Conservation (phyloP, 352 stramenopile species). For the Globisporangium sylvaticum region DNA sequence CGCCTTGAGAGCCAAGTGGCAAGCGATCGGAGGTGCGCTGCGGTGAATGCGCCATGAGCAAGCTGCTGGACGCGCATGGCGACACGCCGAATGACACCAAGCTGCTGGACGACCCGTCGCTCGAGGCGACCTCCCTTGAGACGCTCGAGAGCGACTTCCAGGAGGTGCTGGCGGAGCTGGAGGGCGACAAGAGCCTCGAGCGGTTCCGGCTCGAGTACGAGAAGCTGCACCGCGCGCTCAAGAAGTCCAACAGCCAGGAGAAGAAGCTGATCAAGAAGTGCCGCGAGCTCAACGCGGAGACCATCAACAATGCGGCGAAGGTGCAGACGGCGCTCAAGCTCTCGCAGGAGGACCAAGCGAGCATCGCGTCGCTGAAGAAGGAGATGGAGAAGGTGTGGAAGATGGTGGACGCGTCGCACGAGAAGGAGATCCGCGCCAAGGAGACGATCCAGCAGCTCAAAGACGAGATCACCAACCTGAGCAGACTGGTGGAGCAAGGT, state of each 20-base stretch:
- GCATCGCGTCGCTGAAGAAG: conserved; percentile 92
- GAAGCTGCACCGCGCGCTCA: conserved; percentile 92
- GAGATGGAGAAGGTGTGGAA: conserved; percentile 96
- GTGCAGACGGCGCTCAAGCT: conserved; percentile 94
- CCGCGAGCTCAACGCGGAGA: conserved; percentile 92
- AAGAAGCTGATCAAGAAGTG: conserved; percentile 96
- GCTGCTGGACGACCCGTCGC: conserved; percentile 39
- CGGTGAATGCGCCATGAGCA: conserved; percentile 15
- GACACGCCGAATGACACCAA: conserved; percentile 31
- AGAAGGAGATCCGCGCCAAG: conserved; percentile 93
- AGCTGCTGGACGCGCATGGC: conserved; percentile 13
- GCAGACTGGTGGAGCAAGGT: conserved; percentile 93
- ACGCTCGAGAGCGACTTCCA: conserved; percentile 92
- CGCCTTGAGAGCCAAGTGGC: neutral
- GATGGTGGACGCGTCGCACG: conserved; percentile 93
- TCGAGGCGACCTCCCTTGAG: conserved; percentile 72
- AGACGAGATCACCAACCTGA: conserved; percentile 94
- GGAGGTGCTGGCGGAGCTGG: conserved; percentile 89
- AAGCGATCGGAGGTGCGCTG: neutral
- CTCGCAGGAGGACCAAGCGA: conserved; percentile 92
- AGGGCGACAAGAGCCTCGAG: conserved; percentile 91
- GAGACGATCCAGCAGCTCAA: conserved; percentile 94
- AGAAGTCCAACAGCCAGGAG: conserved; percentile 93
- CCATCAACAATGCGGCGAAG: conserved; percentile 95
- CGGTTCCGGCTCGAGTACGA: conserved; percentile 95